Percentiles rank a stretch among this genome's conserved stretches.
These are phyloP conservation scores for Chrysosporium queenslandicum DNA, from an alignment of 2,329 filamentous ascomycete genomes.

Conservation along the genomic window DNA sequence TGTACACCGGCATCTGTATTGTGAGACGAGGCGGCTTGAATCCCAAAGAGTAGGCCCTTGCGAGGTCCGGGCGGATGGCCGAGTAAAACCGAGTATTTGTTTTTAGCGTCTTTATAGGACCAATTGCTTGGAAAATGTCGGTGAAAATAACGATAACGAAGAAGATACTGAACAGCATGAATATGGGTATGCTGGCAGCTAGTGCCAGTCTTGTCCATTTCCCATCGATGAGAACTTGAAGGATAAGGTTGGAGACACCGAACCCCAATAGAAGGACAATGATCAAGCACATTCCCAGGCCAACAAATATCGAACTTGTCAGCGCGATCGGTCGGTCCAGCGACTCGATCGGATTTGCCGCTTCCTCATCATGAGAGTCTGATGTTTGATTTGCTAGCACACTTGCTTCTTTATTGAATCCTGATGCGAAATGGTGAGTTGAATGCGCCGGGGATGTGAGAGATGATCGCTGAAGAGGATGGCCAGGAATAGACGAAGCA, in stretches of 20 bases:
- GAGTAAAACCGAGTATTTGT: conserved; percentile 42
- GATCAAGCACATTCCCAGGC: conserved; percentile 31
- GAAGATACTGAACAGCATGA: conserved; percentile 36
- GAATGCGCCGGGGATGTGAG: conserved; percentile 16
- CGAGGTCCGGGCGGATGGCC: conserved; percentile 17
- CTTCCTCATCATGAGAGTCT: conserved; percentile 16
- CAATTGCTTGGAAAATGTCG: conserved; percentile 45
- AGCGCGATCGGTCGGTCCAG: conserved; percentile 34
- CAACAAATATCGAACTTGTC: conserved; percentile 33
- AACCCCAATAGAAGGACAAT: conserved; percentile 35
- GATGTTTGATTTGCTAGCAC: not conserved
- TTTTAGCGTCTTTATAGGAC: conserved; percentile 38
- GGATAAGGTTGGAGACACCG: conserved; percentile 31
- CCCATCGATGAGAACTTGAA: conserved; percentile 34
- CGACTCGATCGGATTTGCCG: conserved; percentile 29
- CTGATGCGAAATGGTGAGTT: conserved; percentile 16
- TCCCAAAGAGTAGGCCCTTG: conserved; percentile 16
- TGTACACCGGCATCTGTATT: conserved; percentile 81
- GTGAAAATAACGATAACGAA: conserved; percentile 42
- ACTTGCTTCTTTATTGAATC: conserved; percentile 22
- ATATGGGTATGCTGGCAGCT: conserved; percentile 29
- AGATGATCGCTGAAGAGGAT: conserved; percentile 15
- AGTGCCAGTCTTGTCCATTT: conserved; percentile 23
- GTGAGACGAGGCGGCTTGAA: conserved; percentile 42
- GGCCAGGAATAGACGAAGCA: conserved; percentile 5